phyloP scores from a whole-genome alignment of 2,329 filamentous ascomycete species.

The Clarireedia paspali region DNA sequence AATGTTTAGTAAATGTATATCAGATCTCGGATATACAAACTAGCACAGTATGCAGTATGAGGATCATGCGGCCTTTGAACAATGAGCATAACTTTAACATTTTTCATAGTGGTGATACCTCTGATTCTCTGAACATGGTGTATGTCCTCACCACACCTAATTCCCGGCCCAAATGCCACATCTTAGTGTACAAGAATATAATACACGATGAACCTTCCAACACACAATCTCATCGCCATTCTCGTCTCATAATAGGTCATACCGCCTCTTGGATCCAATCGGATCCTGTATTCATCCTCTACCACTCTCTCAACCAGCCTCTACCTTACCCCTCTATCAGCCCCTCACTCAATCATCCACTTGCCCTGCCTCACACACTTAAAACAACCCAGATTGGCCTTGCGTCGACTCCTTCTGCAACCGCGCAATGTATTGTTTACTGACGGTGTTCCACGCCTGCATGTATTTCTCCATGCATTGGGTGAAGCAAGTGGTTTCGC shows the following conservation, averaged over 20 bases:
- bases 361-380: not conserved
- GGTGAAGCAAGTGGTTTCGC: constrained; percentile 64
- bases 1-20: no score
- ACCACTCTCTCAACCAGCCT: no score
- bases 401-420: constrained; percentile 24
- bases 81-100: not conserved
- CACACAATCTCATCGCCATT: no score
- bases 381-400: constrained; percentile 4
- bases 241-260: no score
- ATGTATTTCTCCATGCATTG: constrained; percentile 84
- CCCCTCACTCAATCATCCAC: not conserved
- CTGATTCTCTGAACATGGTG: not conserved
- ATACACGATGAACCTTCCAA: not conserved
- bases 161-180: not conserved
- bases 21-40: no score
- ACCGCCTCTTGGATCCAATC: no score
- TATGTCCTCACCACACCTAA: not conserved
- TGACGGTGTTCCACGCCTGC: constrained; percentile 68
- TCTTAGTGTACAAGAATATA: constrained; percentile 7
- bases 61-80: no score
- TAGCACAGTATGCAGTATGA: no score
- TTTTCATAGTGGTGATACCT: constrained; percentile 1
- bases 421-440: constrained; percentile 53
- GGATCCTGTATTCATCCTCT: no score
- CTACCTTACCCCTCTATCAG: not conserved